Percentiles rank a stretch among this genome's conserved stretches.
phyloP scores from a whole-genome alignment of 139 green algal genomes.

The Diplosphaera chodatii region DNA sequence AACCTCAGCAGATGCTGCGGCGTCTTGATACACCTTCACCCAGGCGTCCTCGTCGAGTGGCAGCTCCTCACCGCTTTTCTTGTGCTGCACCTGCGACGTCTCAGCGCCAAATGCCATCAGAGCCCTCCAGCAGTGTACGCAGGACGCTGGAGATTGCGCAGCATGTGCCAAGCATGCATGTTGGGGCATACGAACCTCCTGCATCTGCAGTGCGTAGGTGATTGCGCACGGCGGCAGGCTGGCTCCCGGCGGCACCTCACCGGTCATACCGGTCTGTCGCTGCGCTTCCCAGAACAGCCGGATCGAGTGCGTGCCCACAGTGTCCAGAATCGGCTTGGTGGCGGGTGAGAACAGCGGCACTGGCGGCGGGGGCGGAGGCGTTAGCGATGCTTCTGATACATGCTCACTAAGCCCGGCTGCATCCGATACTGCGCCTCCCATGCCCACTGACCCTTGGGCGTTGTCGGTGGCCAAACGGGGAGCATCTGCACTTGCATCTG shows the following conservation, averaged over 20 bases:
- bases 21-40: slow-evolving; percentile 15
- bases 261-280: not conserved
- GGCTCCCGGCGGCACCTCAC: not conserved
- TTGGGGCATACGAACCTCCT: slow-evolving; percentile 27
- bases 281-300: slow-evolving; percentile 17
- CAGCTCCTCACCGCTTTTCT: not conserved
- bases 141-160: too few species aligned
- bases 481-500: too few species aligned
- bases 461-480: too few species aligned
- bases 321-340: slow-evolving; percentile 6
- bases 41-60: not conserved
- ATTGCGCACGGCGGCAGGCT: slow-evolving; percentile 6
- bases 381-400: too few species aligned
- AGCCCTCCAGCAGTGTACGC: too few species aligned
- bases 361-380: slow-evolving; percentile 6
- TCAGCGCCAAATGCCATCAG: too few species aligned
- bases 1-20: slow-evolving; percentile 14
- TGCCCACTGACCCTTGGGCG: too few species aligned
- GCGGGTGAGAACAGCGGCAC: slow-evolving; percentile 8
- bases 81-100: not conserved
- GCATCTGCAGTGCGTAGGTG: slow-evolving; percentile 27
- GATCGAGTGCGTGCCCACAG: slow-evolving; percentile 3
- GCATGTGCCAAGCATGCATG: too few species aligned
- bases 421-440: not conserved
- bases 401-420: not conserved